A percentile compares a stretch with the other conserved stretches of the same genome.
These are phyloP conservation scores for Sphaerosporella brunnea DNA, from an alignment of 495 filamentous ascomycete species.

Conservation along the genomic window DNA sequence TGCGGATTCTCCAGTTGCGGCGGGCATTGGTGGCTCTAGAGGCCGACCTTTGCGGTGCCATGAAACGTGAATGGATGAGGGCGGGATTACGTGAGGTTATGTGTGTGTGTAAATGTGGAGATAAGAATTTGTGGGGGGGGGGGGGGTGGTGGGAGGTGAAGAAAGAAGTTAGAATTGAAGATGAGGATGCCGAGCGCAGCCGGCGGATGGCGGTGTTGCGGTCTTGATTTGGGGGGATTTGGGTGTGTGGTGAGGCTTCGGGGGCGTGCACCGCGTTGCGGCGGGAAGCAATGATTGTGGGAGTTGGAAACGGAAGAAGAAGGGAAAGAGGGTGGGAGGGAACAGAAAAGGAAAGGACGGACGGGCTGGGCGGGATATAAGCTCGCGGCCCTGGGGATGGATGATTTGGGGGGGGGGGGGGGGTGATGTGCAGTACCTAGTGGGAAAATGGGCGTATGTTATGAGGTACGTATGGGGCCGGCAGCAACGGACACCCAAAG, in stretches of 20 bases:
- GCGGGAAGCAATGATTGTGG: background rate
- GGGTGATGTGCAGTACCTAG: background rate
- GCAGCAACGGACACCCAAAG: background rate
- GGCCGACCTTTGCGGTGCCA: conserved; percentile 8
- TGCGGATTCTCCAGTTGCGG: too few species aligned
- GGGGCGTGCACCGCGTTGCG: background rate
- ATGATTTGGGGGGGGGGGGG: background rate
- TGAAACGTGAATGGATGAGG: background rate
- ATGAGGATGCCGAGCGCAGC: background rate
- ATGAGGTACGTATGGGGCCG: background rate
- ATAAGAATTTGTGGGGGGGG: background rate
- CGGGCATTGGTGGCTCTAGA: background rate
- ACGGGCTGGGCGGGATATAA: background rate
- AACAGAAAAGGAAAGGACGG: background rate
- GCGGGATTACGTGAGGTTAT: background rate
- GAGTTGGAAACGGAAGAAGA: background rate
- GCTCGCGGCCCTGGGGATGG: background rate
- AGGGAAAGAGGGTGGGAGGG: background rate
- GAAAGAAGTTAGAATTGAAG: background rate
- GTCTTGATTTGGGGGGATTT: background rate
- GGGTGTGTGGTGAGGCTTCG: background rate
- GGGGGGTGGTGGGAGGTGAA: background rate
- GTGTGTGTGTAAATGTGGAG: background rate
- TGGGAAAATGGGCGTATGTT: background rate
- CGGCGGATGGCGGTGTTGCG: background rate